These are phyloP conservation scores for Chaetomium olivaceum DNA, from an alignment of 2,329 filamentous ascomycete species.

Conservation along the genomic window DNA sequence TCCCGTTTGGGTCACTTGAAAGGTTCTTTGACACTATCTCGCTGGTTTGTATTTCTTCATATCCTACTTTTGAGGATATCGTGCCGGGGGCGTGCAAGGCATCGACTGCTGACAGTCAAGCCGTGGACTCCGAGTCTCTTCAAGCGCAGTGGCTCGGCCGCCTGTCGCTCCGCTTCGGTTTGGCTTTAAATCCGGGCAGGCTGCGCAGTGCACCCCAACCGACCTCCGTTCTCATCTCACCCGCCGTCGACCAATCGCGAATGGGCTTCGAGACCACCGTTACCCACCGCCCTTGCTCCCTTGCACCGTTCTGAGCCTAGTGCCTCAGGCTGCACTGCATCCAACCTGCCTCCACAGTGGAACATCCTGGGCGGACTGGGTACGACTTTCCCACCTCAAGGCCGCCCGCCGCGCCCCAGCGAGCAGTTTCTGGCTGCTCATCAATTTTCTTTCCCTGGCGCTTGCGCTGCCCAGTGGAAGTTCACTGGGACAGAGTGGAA, in stretches of 20 bases:
- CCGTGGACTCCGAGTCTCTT: not conserved
- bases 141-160: not conserved
- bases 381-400: conserved; percentile 18
- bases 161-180: conserved; percentile 9
- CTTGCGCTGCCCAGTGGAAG: conserved; percentile 1
- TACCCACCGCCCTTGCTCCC: conserved; percentile 24
- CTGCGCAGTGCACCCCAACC: conserved; percentile 13
- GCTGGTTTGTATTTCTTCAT: conserved; percentile 8
- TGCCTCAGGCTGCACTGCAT: conserved; percentile 26
- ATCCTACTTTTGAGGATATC: not conserved
- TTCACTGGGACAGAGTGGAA: conserved; percentile 7
- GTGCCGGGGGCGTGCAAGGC: conserved; percentile 6
- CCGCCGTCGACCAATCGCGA: conserved; percentile 22
- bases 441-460: conserved; percentile 1
- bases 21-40: not conserved
- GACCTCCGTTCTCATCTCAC: conserved; percentile 2
- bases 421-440: not conserved
- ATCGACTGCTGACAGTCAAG: conserved; percentile 11
- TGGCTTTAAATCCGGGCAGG: not conserved
- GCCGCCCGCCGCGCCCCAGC: conserved; percentile 1
- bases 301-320: conserved; percentile 21
- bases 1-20: not conserved
- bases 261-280: conserved; percentile 13
- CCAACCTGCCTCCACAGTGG: conserved; percentile 18
- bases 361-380: not conserved